Evolutionary conservation across 2,329 filamentous ascomycete species (phyloP).

Genomic region (Fusarium pseudonygamai): DNA sequence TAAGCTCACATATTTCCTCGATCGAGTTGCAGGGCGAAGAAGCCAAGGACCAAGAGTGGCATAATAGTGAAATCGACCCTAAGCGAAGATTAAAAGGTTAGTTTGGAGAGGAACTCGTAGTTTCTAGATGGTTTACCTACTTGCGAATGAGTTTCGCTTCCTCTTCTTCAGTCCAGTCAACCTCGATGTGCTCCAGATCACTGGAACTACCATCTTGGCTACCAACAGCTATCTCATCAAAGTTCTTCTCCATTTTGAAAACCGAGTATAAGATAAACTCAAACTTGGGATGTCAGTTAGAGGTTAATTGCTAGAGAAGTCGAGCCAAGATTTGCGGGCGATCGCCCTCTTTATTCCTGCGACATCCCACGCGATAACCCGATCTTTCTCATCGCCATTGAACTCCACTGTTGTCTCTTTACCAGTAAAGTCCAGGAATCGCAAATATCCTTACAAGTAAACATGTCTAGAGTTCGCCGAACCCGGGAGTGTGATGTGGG

Average conservation of each 20-base stretch:
- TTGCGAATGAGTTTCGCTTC: slow-evolving; percentile 43
- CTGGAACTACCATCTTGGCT: slow-evolving; percentile 14
- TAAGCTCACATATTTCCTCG: slow-evolving; percentile 48
- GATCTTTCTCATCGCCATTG: not conserved
- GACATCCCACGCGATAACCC: not conserved
- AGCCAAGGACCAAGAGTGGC: slow-evolving; percentile 56
- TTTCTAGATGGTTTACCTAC: slow-evolving; percentile 19
- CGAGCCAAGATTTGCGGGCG: not conserved
- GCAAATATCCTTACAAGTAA: not conserved
- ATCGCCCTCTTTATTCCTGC: not conserved
- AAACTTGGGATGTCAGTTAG: not conserved
- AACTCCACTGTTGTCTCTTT: not conserved
- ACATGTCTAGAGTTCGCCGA: not conserved
- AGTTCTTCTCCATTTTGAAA: slow-evolving; percentile 26
- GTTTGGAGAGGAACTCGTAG: no score
- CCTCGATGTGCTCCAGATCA: slow-evolving; percentile 28
- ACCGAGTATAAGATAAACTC: not conserved
- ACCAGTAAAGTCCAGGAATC: not conserved
- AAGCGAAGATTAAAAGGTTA: no score
- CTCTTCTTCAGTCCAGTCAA: slow-evolving; percentile 43
- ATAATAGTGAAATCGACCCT: slow-evolving; percentile 58
- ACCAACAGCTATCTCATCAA: slow-evolving; percentile 12
- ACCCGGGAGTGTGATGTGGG: not conserved
- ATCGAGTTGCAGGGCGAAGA: slow-evolving; percentile 56
- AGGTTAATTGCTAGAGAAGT: no score